Evolutionary conservation across 352 stramenopile species (phyloP), one percentile per base, ranked within the genome.

Genomic region (Pythium guiyangense): DNA sequence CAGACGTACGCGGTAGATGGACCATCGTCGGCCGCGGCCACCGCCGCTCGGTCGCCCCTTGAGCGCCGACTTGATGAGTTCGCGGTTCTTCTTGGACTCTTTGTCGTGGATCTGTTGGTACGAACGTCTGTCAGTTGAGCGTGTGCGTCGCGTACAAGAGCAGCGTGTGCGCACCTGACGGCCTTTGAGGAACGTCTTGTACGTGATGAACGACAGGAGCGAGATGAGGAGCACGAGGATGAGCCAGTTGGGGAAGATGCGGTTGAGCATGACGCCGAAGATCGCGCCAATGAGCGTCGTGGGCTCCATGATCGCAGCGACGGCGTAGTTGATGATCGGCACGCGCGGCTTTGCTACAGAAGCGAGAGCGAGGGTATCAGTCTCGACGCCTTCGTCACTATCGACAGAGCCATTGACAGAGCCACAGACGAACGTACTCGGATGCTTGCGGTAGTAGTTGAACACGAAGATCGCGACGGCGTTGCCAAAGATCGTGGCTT

Each of bases 251-350:
- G 85, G 85, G 50, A 94, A 79, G 43, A 89, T 65, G 54, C 86
- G 75, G 62, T 94, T 94, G 66, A 89, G 71, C 79, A 92, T 88
- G 18, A 94, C 84, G 34, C 82, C 84, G 31, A 91, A 88, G 63
- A 92, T 79, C 49, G 82, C 60, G 39, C 84, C 84, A 35, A 92
- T 81, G 14, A 94, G 70, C 40, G 84, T 91, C 63, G 96, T 83
- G 2, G 96, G 97, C 79, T 99, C 96, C 96, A 99, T 99, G n/a
- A 98, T 91, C 3, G 98, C 66, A n/a, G 98, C 95, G n/a, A 99
- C 76, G 59, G 98, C 92, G 86, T 97, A 99, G 78, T 98, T 96
- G 42, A 99, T 97, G 20, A 99, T 75, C 12, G 96, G 94, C 39
- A 96, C 66, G 67, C 98, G 92, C 0, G 80, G 79, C 37, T 88